Evolutionary conservation across 345 rosid species (phyloP), one percentile per base, ranked within the genome.

Genomic region (Melastoma malabathricum): DNA sequence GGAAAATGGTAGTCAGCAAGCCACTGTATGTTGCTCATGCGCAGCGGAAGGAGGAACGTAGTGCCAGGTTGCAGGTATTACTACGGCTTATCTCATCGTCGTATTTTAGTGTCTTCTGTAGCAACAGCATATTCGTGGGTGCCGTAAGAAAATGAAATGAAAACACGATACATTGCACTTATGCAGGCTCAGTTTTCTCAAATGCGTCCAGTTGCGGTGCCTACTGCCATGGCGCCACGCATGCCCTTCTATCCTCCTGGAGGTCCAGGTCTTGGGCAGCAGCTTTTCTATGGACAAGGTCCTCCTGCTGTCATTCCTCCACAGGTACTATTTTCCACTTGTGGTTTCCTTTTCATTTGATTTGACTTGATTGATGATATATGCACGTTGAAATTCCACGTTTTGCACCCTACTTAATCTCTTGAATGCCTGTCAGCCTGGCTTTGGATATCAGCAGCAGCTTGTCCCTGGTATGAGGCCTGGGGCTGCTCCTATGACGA

Each of bases 401-500:
- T 34, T 23, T 22, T 49, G 29, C 34, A 34, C 19, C 43, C 41
- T 51, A 34, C 41, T 47, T 15, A 10, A 10, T 18, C 20, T 31
- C 46, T 34, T 14, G 12, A 18, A 27, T 46, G n/a, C 15, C 13
- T 47, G 27, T 15, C 47, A 81, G 83, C 80, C 86, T 65, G 80
- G 94, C 22, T 84, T 81, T 73, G 89, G 94, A 29, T 84, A 81
- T 66, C 94, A 79, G 68, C 94, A 79, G 62, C 94, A 81, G 60
- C 86, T 84, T 54, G 78, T 78, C 64, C 83, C 89, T 19, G 94
- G 86, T 50, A 81, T 81, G 83, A 69, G 94, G 64, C 89, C 94
- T 41, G 86, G 82, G 45, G 83, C 77, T 6, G 84, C 70, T 18
- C 82, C 86, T 14, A 70, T 78, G 68, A 80, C 85, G 19, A 84